phyloP scores from a whole-genome alignment of 805 yeast genomes.

The Starmerella potacharoeniae region DNA sequence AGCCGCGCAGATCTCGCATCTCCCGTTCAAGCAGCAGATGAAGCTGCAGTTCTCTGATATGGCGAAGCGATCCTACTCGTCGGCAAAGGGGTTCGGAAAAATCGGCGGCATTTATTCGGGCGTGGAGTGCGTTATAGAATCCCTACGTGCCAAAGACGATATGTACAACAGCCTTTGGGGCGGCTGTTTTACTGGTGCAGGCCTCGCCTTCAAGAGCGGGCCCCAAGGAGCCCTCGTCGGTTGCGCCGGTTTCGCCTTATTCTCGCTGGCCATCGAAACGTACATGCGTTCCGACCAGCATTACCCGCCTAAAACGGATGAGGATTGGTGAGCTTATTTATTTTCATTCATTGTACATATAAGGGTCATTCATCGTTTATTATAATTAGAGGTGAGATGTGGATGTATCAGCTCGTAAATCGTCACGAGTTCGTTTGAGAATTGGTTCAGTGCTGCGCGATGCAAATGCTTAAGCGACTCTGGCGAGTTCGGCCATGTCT shows the following conservation, averaged over 20 bases:
- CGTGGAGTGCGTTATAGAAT: constrained; percentile 81
- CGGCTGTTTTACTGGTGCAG: constrained; percentile 96
- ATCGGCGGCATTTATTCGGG: constrained; percentile 88
- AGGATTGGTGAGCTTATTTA: constrained; percentile 37
- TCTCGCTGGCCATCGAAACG: constrained; percentile 57
- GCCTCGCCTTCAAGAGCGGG: constrained; percentile 81
- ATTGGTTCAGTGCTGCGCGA: too few relatives aligned
- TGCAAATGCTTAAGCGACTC: neutral
- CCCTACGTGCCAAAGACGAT: constrained; percentile 80
- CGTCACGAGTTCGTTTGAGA: neutral
- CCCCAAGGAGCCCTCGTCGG: constrained; percentile 87
- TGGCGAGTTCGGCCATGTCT: constrained; percentile 25
- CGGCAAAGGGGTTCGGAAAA: constrained; percentile 89
- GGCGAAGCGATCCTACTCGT: constrained; percentile 76
- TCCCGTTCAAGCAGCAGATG: constrained; percentile 89
- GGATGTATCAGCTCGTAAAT: neutral
- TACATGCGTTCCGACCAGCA: constrained; percentile 77
- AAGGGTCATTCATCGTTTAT: constrained; percentile 2
- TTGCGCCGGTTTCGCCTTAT: constrained; percentile 96
- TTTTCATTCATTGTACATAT: constrained; percentile 3
- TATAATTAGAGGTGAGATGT: constrained; percentile 14
- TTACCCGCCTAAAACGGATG: constrained; percentile 78
- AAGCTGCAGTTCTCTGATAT: constrained; percentile 81
- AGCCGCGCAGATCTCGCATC: constrained; percentile 53
- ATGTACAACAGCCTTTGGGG: constrained; percentile 84